A percentile compares a stretch with the other conserved stretches of the same genome.
phyloP scores from a whole-genome alignment of 768 basidiomycete genomes.

The Amanita fuliginea region DNA sequence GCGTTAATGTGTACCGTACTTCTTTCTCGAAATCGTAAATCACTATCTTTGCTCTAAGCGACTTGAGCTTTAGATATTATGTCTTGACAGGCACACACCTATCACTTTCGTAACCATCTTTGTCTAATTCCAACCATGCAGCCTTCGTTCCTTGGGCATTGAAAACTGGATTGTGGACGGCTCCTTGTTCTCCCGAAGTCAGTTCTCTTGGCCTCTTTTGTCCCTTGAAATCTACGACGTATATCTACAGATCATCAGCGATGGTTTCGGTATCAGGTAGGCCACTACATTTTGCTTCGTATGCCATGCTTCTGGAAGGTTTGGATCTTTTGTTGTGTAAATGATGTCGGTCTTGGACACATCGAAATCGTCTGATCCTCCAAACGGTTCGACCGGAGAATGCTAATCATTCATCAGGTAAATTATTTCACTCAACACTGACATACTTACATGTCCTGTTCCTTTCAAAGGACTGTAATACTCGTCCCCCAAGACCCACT shows the following conservation, averaged over 20 bases:
- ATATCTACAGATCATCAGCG: constrained; percentile 35
- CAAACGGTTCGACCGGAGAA: constrained; percentile 77
- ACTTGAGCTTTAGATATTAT: neutral
- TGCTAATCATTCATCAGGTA: constrained; percentile 26
- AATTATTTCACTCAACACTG: neutral
- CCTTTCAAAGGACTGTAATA: constrained; percentile 54
- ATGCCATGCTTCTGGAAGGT: constrained; percentile 69
- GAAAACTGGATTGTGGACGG: constrained; percentile 65
- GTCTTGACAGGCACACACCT: constrained; percentile 26
- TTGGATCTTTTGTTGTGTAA: constrained; percentile 80
- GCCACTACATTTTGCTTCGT: constrained; percentile 73
- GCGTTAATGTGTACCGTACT: constrained; percentile 65
- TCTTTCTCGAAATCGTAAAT: constrained; percentile 63
- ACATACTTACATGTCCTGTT: constrained; percentile 52
- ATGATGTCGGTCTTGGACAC: constrained; percentile 59
- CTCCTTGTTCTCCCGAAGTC: constrained; percentile 80
- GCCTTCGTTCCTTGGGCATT: constrained; percentile 55
- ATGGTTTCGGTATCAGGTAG: neutral
- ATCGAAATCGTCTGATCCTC: constrained; percentile 75
- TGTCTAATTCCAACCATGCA: constrained; percentile 80
- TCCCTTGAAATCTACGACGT: constrained; percentile 51
- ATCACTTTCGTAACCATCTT: constrained; percentile 88
- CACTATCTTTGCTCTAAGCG: constrained; percentile 56
- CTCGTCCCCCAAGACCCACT: constrained; percentile 41
- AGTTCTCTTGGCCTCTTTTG: constrained; percentile 45